Evolutionary conservation across 1,139 yeast genomes (phyloP), one percentile per base, ranked within the genome.

Genomic region (Kurtzmaniella quercitrusa): DNA sequence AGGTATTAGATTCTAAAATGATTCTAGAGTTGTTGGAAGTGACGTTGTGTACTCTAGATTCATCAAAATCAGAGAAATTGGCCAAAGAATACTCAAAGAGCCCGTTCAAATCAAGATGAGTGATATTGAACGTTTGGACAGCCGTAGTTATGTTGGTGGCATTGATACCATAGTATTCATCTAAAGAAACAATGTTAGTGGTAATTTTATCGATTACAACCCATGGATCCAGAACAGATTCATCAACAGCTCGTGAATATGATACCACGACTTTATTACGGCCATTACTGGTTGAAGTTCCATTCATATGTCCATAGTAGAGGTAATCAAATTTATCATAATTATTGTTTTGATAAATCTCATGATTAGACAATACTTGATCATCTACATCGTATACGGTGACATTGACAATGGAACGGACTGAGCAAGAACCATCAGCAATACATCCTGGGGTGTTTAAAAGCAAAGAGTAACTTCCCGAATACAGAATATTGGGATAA

Each of bases 381-480:
- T 73, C 75, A 37, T 76, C 72, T 40, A 71, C 68, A 46, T 71
- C 73, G 48, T 68, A 68, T 2, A 91, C 70, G 0, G 95, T 75
- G 0, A 85, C 96, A 53, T 87, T 86, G 5, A 88, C 93, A 25
- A 80, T 77, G 5, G 95, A 90, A 59, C 99, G 77, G 18, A 67
- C 51, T 21, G 60, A 54, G 63, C 99, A 93, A 0, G 95, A 76
- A 39, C 70, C 65, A 58, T 88, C 96, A 9, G 57, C 62, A 2
- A 65, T 48, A 65, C 99, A 93, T 0, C 98, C 98, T 0, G 97
- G 97, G 0, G 98, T 93, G 52, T 77, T 81, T 46, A 91, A 55
- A 43, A 81, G 68, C 29, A 93, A 70, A 0, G 89, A 72, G 60
- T 89, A 93, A 49, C 81, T 73, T 10, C 97, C 98, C 0, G 88